Evolutionary conservation across 257 asterid genomes (phyloP).

Genomic region (Knoxia roxburghii): DNA sequence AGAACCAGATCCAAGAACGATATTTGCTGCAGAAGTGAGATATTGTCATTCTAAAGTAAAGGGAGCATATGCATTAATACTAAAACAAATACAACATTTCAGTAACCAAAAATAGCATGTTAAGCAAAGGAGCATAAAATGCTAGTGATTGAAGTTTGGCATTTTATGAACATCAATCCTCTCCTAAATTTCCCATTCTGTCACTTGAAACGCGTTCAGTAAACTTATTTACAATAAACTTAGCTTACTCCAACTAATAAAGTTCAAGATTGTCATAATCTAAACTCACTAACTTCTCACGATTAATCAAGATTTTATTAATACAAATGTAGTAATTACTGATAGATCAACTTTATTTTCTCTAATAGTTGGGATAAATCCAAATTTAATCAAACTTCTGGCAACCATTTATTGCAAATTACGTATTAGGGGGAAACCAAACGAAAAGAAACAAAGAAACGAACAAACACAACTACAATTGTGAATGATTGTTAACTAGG

Average conservation of each 20-base stretch:
- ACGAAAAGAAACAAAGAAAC: no score
- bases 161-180: neutral
- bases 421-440: no score
- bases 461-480: no score
- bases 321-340: no score
- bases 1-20: conserved; percentile 75
- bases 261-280: neutral
- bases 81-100: neutral
- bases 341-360: no score
- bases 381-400: no score
- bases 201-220: no score
- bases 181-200: neutral
- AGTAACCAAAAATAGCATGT: neutral
- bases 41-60: conserved; percentile 5
- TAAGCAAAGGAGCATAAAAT: neutral
- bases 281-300: neutral
- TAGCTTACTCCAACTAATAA: neutral
- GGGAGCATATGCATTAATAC: neutral
- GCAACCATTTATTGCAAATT: no score
- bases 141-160: neutral
- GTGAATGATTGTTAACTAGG: no score
- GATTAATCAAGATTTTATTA: neutral
- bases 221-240: neutral
- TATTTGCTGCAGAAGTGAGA: conserved; percentile 48
- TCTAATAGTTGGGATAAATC: no score